Base-by-base conservation (phyloP, 371 early-diverging fungal species). In the Mucor piriformis region DNA sequence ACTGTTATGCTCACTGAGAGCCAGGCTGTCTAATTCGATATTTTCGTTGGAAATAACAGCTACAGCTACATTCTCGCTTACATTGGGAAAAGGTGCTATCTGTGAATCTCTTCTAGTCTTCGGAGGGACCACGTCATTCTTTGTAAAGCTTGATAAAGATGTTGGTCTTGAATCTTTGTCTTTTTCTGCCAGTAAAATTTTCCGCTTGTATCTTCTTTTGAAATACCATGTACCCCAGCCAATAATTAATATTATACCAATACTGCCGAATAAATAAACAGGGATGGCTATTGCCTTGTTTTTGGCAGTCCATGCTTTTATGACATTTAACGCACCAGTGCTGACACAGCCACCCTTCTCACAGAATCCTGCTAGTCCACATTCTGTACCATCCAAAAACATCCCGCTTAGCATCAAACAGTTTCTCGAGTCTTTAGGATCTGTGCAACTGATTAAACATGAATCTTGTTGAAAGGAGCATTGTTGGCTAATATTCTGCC, bases 361-460 rank as follows among this genome's bases (percentile, higher is more conserved):
- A 61, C 92, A 92, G 20, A 63, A 72, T 12, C 91, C 91, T 38
- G 81, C 83, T 54, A 85, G 74, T 5, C 95, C 96, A 65, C 97
- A 95, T 12, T 88, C 82, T 0, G 95, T 92, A n/a, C 97, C 97
- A 59, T 96, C 95, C 18, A 91, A 54, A 73, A 94, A 95, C 59
- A 73, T 73, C 47, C 83, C 84, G 20, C 94, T 93, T 0, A 87
- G 84, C 58, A 94, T 79, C 49, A 85, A 71, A 32, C 85, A 84
- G 38, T 79, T 66, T 7, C 73, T 53, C 1, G 72, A 13, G 42
- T 81, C 81, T 4, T 50, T 66, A 0, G 90, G 89, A 57, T 84
- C 81, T 18, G 83, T 79, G 64, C 92, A 92, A 38, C 82, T 83
- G 24, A 92, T 70, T 13, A 86, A 81, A 57, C 92, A 92, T 24